These are phyloP conservation scores for Yueomyces sp. DNA, from an alignment of 805 yeast genomes.

Conservation along the genomic window DNA sequence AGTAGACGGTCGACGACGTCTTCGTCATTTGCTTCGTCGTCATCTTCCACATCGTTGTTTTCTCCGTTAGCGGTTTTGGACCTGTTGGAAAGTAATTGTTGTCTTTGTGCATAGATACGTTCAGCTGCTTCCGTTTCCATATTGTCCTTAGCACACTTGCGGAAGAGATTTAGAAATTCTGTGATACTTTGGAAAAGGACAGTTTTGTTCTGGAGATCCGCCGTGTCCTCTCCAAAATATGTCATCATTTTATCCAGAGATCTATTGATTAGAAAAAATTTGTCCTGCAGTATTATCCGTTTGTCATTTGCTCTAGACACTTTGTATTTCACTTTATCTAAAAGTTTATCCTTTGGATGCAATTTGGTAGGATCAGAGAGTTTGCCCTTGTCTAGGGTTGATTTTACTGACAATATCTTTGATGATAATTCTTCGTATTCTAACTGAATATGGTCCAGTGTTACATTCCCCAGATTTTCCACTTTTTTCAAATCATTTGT, in stretches of 20 bases:
- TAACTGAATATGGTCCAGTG: constrained; percentile 46
- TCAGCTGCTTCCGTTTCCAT: constrained; percentile 55
- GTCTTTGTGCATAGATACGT: constrained; percentile 49
- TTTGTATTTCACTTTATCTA: constrained; percentile 38
- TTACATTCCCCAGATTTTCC: constrained; percentile 41
- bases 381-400: constrained; percentile 46
- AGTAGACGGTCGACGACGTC: constrained; percentile 17
- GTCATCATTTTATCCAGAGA: constrained; percentile 48
- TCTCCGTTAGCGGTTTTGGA: constrained; percentile 1
- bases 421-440: constrained; percentile 46
- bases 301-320: constrained; percentile 43
- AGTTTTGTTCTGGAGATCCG: constrained; percentile 38
- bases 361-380: constrained; percentile 47
- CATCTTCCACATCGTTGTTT: constrained; percentile 1
- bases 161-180: constrained; percentile 46
- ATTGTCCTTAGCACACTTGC: constrained; percentile 52
- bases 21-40: constrained; percentile 3
- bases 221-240: constrained; percentile 59
- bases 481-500: constrained; percentile 45
- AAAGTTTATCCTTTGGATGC: constrained; percentile 54
- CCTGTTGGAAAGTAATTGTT: constrained; percentile 29
- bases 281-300: constrained; percentile 37
- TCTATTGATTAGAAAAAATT: constrained; percentile 35
- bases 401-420: constrained; percentile 36
- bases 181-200: constrained; percentile 51